These are phyloP conservation scores for Hemisphaericaspora nanyangensis DNA, from an alignment of 805 yeast species.

Conservation along the genomic window DNA sequence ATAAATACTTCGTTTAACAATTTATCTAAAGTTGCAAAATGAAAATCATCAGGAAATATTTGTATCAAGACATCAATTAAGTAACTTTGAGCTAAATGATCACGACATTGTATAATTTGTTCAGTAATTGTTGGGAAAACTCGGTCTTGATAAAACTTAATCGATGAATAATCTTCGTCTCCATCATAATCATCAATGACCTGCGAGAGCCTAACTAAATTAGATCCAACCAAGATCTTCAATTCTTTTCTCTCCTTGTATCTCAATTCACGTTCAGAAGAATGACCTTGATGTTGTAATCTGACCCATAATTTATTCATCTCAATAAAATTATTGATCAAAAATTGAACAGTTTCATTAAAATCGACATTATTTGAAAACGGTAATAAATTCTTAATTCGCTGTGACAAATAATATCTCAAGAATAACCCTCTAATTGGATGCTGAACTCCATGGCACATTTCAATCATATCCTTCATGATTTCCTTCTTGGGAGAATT, in stretches of 20 bases:
- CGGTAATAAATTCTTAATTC: slow-evolving; percentile 67
- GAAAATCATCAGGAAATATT: slow-evolving; percentile 92
- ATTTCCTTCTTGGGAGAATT: slow-evolving; percentile 82
- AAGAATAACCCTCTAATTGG: slow-evolving; percentile 90
- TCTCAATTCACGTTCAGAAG: slow-evolving; percentile 73
- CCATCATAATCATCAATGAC: slow-evolving; percentile 66
- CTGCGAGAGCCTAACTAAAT: slow-evolving; percentile 84
- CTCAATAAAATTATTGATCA: slow-evolving; percentile 84
- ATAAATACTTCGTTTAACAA: slow-evolving; percentile 60
- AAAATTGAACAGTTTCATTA: slow-evolving; percentile 70
- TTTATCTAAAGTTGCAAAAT: slow-evolving; percentile 64
- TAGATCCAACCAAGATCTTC: slow-evolving; percentile 89
- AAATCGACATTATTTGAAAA: slow-evolving; percentile 36
- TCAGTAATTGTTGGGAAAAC: slow-evolving; percentile 80
- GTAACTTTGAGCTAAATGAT: slow-evolving; percentile 88
- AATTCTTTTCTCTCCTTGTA: slow-evolving; percentile 80
- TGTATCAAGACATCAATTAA: slow-evolving; percentile 87
- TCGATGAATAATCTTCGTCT: slow-evolving; percentile 21
- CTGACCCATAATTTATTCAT: slow-evolving; percentile 99
- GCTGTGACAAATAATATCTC: slow-evolving; percentile 82
- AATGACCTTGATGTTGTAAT: slow-evolving; percentile 91
- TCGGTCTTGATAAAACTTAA: slow-evolving; percentile 36
- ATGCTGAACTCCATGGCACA: slow-evolving; percentile 96
- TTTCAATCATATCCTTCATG: slow-evolving; percentile 93
- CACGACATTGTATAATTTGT: slow-evolving; percentile 90